phyloP scores from a whole-genome alignment of 179 eudicot genomes.

The Amaranthus tricolor region DNA sequence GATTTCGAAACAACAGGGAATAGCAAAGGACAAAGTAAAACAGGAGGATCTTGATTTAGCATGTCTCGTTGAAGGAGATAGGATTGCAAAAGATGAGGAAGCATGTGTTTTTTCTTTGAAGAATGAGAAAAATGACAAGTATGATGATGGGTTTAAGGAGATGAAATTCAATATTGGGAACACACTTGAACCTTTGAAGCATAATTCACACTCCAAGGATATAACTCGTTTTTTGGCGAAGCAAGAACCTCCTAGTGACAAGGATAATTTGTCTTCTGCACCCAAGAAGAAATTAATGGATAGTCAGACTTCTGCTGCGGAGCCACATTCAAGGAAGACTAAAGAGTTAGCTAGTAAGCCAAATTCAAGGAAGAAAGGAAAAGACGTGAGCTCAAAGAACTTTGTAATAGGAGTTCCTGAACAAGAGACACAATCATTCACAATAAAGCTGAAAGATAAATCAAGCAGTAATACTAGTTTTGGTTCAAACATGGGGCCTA shows the following conservation, averaged over 20 bases:
- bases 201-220: slow-evolving; percentile 21
- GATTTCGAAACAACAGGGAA: slow-evolving; percentile 15
- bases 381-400: slow-evolving; percentile 24
- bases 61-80: slow-evolving; percentile 20
- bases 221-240: slow-evolving; percentile 12
- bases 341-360: slow-evolving; percentile 11
- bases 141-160: slow-evolving; percentile 8
- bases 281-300: slow-evolving; percentile 33
- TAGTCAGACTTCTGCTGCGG: slow-evolving; percentile 17
- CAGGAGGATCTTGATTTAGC: slow-evolving; percentile 10
- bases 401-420: slow-evolving; percentile 23
- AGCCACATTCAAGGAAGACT: slow-evolving; percentile 20
- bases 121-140: slow-evolving; percentile 20
- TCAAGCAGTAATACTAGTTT: slow-evolving; percentile 20
- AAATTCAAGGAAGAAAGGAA: slow-evolving; percentile 22
- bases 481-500: slow-evolving; percentile 16
- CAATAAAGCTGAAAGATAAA: slow-evolving; percentile 29
- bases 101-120: slow-evolving; percentile 16
- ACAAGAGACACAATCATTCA: slow-evolving; percentile 28
- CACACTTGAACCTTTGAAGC: slow-evolving; percentile 16
- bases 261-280: slow-evolving; percentile 24
- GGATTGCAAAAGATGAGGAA: slow-evolving; percentile 19
- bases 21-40: slow-evolving; percentile 26
- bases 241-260: slow-evolving; percentile 14
- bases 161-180: slow-evolving; percentile 17